Conservation (phyloP, 78 protist genomes). For the Cavenderia fasciculata region DNA sequence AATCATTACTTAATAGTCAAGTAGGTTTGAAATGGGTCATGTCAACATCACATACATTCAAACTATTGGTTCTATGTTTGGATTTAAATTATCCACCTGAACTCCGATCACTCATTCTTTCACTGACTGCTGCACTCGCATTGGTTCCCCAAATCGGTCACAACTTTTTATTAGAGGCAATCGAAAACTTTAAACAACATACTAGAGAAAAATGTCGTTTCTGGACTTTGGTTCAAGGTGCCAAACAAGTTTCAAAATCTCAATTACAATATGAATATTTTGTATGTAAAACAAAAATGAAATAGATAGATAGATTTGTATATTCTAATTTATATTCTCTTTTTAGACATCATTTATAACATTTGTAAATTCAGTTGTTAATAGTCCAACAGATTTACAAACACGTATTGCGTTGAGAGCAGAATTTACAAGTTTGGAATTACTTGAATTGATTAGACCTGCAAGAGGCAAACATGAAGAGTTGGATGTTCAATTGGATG, state of each 20-base stretch:
- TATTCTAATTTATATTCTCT: no score
- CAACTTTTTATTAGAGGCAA: conserved; percentile 51
- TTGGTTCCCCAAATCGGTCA: conserved; percentile 65
- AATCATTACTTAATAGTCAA: conserved; percentile 50
- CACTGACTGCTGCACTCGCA: conserved; percentile 45
- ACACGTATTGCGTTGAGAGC: conserved; percentile 47
- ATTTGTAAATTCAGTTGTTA: conserved; percentile 62
- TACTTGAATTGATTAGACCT: conserved; percentile 36
- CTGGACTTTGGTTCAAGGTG: conserved; percentile 42
- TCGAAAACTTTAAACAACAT: conserved; percentile 44
- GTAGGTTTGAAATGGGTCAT: conserved; percentile 52
- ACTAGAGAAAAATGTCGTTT: conserved; percentile 50
- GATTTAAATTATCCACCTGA: conserved; percentile 58
- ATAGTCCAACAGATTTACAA: conserved; percentile 57
- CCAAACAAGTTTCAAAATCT: conserved; percentile 7
- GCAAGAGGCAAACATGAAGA: conserved; percentile 23
- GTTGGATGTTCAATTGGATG: conserved; percentile 46
- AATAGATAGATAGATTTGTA: no score
- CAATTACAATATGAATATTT: conserved; percentile 40
- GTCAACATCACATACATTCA: conserved; percentile 75
- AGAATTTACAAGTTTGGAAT: conserved; percentile 43
- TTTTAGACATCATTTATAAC: conserved; percentile 54
- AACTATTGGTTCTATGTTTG: conserved; percentile 55
- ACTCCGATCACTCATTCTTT: conserved; percentile 6
- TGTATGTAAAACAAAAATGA: no score